Evolutionary conservation across 352 stramenopile species (phyloP), one percentile per base, ranked within the genome.

Genomic region (Phytophthora uliginosa): DNA sequence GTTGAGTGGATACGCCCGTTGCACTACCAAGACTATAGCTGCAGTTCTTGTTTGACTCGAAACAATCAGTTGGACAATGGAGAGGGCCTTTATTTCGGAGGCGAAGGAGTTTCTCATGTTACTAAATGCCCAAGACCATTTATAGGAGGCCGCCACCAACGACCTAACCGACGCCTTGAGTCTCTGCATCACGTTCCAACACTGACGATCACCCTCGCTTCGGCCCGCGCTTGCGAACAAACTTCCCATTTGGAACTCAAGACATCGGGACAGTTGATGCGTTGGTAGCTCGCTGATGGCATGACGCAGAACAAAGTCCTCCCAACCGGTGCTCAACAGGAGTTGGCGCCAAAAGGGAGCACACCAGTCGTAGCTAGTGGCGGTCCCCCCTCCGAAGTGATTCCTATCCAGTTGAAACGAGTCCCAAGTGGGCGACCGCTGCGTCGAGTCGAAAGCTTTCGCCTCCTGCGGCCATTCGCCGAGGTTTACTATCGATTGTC

Each of bases 401-500:
- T 57, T 22, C 59, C 42, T 13, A 28, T 7, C 4, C 7, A 24
- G 52, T 10, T 38, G 52, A 34, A 59, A 7, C 28, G 18, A 20
- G 52, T 34, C 8, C 28, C 17, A 20, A 17, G 28, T 20, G 31
- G 54, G 2, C 54, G 34, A 51, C 20, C 7, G 34, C 33, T 61
- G 7, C 34, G 34, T 34, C 59, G 59, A 38, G 12, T 58, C 24
- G 5, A 31, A 22, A 47, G 47, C 2, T 38, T 59, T 65, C 59
- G 31, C 9, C 24, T 58, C 13, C 9, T 66, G 31, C 59, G 38
- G 31, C 42, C 40, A 4, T 12, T 57, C 4, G 4, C 40, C 4
- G 47, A 65, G 53, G 3, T 45, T 5, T 70, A 65, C 28, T 42
- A 31, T 36, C 59, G 22, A 7, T n/a, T 69, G 15, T 45, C 59